These are phyloP conservation scores for Vigna trinervia DNA, from an alignment of 306 rosid genomes.

Conservation along the genomic window DNA sequence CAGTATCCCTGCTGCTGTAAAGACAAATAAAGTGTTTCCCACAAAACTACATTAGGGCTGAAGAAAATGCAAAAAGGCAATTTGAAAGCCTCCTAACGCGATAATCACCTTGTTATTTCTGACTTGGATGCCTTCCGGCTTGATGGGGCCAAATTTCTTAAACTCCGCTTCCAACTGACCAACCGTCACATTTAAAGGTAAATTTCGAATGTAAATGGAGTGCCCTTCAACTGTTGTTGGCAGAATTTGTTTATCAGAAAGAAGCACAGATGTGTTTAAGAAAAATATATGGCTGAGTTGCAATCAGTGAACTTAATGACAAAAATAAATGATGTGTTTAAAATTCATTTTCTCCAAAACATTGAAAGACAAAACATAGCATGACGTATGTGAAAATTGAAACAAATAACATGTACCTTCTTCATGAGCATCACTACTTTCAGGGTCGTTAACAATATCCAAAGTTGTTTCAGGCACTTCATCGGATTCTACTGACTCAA, in stretches of 20 bases:
- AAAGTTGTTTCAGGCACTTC: slow-evolving; percentile 58
- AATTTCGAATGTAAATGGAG: slow-evolving; percentile 69
- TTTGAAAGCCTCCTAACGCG: slow-evolving; percentile 20
- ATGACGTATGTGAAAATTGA: slow-evolving; percentile 13
- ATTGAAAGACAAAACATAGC: slow-evolving; percentile 12
- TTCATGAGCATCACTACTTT: slow-evolving; percentile 54
- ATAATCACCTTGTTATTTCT: slow-evolving; percentile 68
- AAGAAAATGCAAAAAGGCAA: slow-evolving; percentile 4
- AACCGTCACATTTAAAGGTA: slow-evolving; percentile 63
- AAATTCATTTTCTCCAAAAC: slow-evolving; percentile 16
- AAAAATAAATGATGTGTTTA: slow-evolving; percentile 21
- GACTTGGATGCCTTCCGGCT: slow-evolving; percentile 76
- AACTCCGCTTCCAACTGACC: slow-evolving; percentile 67
- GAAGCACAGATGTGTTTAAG: slow-evolving; percentile 26
- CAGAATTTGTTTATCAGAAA: slow-evolving; percentile 41
- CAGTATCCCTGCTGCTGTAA: slow-evolving; percentile 80
- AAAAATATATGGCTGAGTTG: background rate
- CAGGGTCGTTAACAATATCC: slow-evolving; percentile 47
- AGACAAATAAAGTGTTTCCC: slow-evolving; percentile 25
- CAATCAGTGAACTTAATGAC: slow-evolving; percentile 16
- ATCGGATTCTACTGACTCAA: slow-evolving; percentile 48
- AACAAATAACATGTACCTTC: slow-evolving; percentile 59
- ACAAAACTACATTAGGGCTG: slow-evolving; percentile 38
- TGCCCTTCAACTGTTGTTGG: slow-evolving; percentile 68
- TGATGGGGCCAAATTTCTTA: slow-evolving; percentile 77